A percentile compares a stretch with the other conserved stretches of the same genome.
phyloP scores from a whole-genome alignment of 2,329 filamentous ascomycete genomes.

The Phialophora verrucosa region DNA sequence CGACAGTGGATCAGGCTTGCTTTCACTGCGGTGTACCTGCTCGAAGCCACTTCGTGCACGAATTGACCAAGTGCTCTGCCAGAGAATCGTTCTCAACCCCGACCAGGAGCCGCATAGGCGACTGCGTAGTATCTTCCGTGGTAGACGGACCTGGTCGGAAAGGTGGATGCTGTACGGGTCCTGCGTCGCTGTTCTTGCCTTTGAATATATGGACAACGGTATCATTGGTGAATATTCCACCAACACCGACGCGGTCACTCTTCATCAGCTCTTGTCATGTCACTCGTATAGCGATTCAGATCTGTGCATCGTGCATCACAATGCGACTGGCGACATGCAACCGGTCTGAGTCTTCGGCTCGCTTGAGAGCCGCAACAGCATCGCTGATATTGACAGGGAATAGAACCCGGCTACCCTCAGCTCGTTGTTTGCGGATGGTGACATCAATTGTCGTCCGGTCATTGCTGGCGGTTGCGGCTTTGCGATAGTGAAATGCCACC shows the following conservation, averaged over 20 bases:
- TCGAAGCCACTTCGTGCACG: background rate
- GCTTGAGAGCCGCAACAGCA: background rate
- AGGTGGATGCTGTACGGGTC: background rate
- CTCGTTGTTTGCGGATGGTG: background rate
- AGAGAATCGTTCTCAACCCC: background rate
- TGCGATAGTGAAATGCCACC: background rate
- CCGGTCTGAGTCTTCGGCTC: background rate
- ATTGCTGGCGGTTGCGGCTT: background rate
- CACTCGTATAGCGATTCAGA: background rate
- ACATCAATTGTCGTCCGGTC: background rate
- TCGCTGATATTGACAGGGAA: slow-evolving; percentile 1
- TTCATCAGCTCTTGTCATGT: background rate
- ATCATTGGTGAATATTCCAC: background rate
- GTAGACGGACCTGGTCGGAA: background rate
- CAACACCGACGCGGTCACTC: background rate
- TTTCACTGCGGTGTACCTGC: background rate
- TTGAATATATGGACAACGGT: background rate
- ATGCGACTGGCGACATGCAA: background rate
- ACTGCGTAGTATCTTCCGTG: background rate
- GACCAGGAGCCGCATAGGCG: background rate
- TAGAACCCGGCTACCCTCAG: background rate
- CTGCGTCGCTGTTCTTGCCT: background rate
- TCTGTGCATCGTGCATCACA: background rate
- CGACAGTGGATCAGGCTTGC: background rate
- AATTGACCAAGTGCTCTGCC: background rate